phyloP scores from a whole-genome alignment of 345 rosid genomes.

The Geranium brycei region DNA sequence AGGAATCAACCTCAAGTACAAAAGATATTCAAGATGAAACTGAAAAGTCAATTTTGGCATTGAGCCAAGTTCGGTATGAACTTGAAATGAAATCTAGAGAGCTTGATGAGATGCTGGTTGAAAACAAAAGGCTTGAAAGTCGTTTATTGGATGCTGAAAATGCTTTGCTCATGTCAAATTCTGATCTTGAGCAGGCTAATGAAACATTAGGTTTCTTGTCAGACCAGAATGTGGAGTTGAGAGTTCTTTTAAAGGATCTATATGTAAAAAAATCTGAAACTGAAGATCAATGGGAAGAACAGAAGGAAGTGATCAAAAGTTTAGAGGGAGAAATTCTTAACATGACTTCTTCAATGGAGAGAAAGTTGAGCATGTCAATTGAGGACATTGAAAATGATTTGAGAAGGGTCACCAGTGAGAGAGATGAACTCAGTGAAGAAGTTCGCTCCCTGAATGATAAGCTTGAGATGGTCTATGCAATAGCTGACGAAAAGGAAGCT shows the following conservation, averaged over 20 bases:
- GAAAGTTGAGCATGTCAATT: slow-evolving; percentile 30
- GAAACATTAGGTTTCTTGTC: slow-evolving; percentile 38
- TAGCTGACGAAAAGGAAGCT: slow-evolving; percentile 88
- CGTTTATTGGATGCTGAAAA: slow-evolving; percentile 35
- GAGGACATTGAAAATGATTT: slow-evolving; percentile 43
- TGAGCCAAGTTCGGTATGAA: slow-evolving; percentile 43
- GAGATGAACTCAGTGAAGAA: slow-evolving; percentile 51
- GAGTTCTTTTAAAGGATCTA: slow-evolving; percentile 48
- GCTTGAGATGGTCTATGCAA: slow-evolving; percentile 52
- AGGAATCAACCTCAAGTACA: slow-evolving; percentile 67
- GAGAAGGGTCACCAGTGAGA: slow-evolving; percentile 29
- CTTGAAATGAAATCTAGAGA: slow-evolving; percentile 52
- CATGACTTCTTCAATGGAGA: slow-evolving; percentile 40
- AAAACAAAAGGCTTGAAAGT: slow-evolving; percentile 40
- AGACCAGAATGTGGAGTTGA: slow-evolving; percentile 61
- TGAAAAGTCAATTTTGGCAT: slow-evolving; percentile 35
- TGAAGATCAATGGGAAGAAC: slow-evolving; percentile 63
- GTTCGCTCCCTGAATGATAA: slow-evolving; percentile 44
- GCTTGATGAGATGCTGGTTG: slow-evolving; percentile 42
- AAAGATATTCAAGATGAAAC: slow-evolving; percentile 64
- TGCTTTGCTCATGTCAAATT: slow-evolving; percentile 33
- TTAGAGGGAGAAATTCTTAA: slow-evolving; percentile 72
- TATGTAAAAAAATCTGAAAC: slow-evolving; percentile 47
- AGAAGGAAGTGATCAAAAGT: slow-evolving; percentile 48
- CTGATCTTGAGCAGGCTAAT: slow-evolving; percentile 46